phyloP scores from a whole-genome alignment of 345 rosid species.

The Citrus mangshanensis region DNA sequence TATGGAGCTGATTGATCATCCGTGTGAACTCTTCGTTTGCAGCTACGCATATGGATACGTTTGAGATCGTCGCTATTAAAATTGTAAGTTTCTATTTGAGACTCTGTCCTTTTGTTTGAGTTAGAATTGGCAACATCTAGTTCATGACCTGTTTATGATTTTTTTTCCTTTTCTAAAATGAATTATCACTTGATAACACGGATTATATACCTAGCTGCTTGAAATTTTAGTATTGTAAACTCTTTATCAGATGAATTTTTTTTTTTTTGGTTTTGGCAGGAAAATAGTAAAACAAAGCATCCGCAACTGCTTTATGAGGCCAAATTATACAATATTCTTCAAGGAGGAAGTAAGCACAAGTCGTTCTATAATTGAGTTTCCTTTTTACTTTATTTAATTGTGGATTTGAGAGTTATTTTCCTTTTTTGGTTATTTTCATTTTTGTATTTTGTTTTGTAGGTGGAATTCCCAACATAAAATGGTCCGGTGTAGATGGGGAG shows the following conservation, averaged over 20 bases:
- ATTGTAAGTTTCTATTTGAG: conserved; percentile 57
- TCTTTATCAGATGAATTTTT: not conserved
- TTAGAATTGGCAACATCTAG: not conserved
- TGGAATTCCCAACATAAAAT: conserved; percentile 75
- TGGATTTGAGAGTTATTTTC: not conserved
- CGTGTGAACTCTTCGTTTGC: conserved; percentile 9
- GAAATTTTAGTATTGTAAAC: not conserved
- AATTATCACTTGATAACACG: not conserved
- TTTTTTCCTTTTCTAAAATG: not conserved
- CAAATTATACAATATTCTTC: conserved; percentile 68
- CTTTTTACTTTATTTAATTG: not conserved
- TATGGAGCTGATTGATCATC: conserved; percentile 7
- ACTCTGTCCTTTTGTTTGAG: not conserved
- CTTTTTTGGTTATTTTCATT: not conserved
- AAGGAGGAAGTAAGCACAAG: conserved; percentile 73
- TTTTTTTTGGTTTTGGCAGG: conserved; percentile 38
- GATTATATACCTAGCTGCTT: not conserved
- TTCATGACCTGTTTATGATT: conserved; percentile 9
- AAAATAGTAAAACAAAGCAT: conserved; percentile 78
- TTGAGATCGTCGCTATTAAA: conserved; percentile 92
- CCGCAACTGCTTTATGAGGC: conserved; percentile 92
- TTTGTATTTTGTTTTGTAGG: conserved; percentile 31
- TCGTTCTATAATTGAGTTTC: not conserved
- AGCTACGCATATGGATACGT: conserved; percentile 89
- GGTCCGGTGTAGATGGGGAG: conserved; percentile 85